Evolutionary conservation across 345 rosid species (phyloP).

Genomic region (Syzygium jambos): DNA sequence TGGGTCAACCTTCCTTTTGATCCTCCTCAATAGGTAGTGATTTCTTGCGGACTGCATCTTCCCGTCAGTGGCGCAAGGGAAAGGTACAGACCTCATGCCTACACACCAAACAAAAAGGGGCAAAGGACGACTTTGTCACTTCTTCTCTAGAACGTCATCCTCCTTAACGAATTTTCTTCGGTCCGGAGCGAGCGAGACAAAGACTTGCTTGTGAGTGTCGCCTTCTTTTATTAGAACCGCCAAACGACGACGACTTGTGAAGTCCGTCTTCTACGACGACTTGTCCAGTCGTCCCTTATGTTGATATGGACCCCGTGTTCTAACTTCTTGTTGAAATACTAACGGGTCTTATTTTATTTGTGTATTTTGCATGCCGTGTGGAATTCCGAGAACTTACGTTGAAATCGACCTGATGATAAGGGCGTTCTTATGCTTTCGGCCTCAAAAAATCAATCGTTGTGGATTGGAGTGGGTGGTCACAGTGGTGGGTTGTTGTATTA

Average conservation of each 20-base stretch:
- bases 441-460: not conserved
- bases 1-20: not conserved
- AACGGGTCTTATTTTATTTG: not conserved
- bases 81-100: not conserved
- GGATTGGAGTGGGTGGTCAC: not conserved
- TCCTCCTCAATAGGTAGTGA: not conserved
- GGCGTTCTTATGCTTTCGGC: not conserved
- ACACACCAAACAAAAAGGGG: not conserved
- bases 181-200: accelerated
- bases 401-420: not conserved
- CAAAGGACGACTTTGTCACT: not conserved
- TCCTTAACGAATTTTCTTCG: not conserved
- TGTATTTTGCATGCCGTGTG: not conserved
- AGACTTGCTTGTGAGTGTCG: not conserved
- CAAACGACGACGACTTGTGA: not conserved
- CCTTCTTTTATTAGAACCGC: not conserved
- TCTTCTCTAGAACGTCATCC: accelerated
- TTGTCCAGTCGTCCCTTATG: not conserved
- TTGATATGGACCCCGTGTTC: not conserved
- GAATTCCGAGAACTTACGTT: not conserved
- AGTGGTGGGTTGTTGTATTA: not conserved
- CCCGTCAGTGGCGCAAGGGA: not conserved
- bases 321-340: not conserved
- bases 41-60: not conserved
- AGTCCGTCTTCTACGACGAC: not conserved